Base-by-base conservation (phyloP, 805 yeast genomes). In the Saccharomyces eubayanus region DNA sequence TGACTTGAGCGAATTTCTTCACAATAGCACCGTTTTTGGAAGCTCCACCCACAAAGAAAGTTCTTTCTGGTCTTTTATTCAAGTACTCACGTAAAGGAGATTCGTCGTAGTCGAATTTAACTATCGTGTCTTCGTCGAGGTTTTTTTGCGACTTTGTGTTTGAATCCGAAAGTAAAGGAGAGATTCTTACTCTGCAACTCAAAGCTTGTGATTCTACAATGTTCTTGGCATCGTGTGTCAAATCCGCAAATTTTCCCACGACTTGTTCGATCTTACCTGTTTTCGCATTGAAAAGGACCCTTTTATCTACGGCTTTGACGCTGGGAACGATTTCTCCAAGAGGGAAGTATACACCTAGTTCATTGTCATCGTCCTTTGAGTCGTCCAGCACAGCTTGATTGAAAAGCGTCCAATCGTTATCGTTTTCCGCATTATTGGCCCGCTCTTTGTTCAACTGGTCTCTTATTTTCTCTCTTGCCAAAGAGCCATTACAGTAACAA, bases 291-390 rank as follows among this genome's bases (percentile, higher is more conserved):
- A 78, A 76, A 21, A 68, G 65, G 52, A 79, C 80, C 54, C 90
- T 70, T 54, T 81, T 75, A 27, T 78, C 79, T 57, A 84, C 87
- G 0, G 90, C 80, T 28, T 78, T 71, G 1, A 84, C 85, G 68
- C 85, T 87, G 14, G 97, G 97, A 24, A 89, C 88, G 59, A 90
- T 90, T 66, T 90, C 97, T n/a, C 94, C 89, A 3, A 86, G 70
- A 11, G 96, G 95, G 73, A 91, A 90, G 67, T 87, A 90, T 49
- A 88, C 78, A 0, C 96, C 97, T 29, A 90, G 67, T 56, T 78
- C 76, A 48, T 74, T 63, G 53, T 77, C 72, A 49, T 59, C 60
- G 16, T 78, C 78, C 53, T 85, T 66, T 3, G 46, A 21, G 5
- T 57, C 53, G 28, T 62, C 60, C 10, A 45, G 21, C 5, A 68